Evolutionary conservation across 495 filamentous ascomycete species (phyloP).

Genomic region (Penicillium pancosmium): DNA sequence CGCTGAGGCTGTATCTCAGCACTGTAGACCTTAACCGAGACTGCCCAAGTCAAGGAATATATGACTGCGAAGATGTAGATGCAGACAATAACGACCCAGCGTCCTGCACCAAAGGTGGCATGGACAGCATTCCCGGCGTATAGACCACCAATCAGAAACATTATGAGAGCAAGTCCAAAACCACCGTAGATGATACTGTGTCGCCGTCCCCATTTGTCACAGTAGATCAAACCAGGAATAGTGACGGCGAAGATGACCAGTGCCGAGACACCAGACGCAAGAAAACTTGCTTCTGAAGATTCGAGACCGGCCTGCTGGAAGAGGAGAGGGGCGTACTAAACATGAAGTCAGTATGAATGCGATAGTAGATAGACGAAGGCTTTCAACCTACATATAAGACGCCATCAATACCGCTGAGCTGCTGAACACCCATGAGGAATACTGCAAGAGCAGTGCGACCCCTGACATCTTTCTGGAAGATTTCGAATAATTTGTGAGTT

Average conservation of each 20-base stretch:
- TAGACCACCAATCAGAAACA: conserved; percentile 54
- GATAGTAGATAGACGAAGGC: not conserved
- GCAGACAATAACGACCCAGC: conserved; percentile 58
- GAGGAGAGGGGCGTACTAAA: conserved; percentile 54
- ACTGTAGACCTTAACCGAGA: conserved; percentile 56
- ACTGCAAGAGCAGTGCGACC: conserved; percentile 40
- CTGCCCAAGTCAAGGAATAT: conserved; percentile 54
- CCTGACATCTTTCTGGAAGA: conserved; percentile 47
- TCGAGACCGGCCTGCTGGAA: conserved; percentile 57
- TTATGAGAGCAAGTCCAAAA: conserved; percentile 43
- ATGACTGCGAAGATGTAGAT: conserved; percentile 51
- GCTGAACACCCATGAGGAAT: conserved; percentile 48
- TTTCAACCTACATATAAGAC: conserved; percentile 51
- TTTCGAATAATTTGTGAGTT: conserved; percentile 24
- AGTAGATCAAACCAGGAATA: conserved; percentile 55
- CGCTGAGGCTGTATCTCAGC: conserved; percentile 59
- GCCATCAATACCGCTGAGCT: conserved; percentile 52
- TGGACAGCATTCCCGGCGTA: conserved; percentile 55
- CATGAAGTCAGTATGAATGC: not conserved
- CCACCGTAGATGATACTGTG: conserved; percentile 59
- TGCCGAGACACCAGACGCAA: conserved; percentile 57
- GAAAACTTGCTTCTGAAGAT: conserved; percentile 51
- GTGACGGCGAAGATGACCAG: conserved; percentile 53
- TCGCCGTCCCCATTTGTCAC: conserved; percentile 63
- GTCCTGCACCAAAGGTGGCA: conserved; percentile 41